Evolutionary conservation across 345 rosid species (phyloP).

Genomic region (Salix dunnii): DNA sequence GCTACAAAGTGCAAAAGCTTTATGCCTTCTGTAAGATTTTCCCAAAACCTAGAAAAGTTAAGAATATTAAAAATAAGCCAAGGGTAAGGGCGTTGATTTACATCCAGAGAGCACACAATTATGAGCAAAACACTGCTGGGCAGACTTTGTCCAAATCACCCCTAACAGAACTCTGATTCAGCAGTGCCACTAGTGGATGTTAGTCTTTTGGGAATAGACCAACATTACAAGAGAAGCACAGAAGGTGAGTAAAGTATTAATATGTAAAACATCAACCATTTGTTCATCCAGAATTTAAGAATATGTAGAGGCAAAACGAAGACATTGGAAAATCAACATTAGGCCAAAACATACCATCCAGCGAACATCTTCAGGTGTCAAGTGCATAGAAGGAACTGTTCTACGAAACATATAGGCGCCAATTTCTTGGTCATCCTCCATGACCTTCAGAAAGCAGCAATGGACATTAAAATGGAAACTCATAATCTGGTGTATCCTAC

Average conservation of each 20-base stretch:
- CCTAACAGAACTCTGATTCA: not conserved
- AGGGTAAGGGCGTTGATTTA: not conserved
- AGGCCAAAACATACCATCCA: slow-evolving; percentile 71
- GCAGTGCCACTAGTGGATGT: not conserved
- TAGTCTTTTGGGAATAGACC: not conserved
- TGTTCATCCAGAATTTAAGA: not conserved
- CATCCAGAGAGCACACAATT: not conserved
- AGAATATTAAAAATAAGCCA: not conserved
- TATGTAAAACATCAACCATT: not conserved
- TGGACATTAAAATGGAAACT: slow-evolving; percentile 10
- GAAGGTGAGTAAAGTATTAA: not conserved
- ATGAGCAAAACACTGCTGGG: not conserved
- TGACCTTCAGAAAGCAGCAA: slow-evolving; percentile 48
- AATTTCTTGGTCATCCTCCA: slow-evolving; percentile 94
- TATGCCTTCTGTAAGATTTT: too few species aligned
- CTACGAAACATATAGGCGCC: slow-evolving; percentile 93
- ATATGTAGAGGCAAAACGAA: not conserved
- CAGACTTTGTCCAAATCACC: not conserved
- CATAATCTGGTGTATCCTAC: not conserved
- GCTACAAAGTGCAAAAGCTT: not conserved
- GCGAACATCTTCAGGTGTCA: slow-evolving; percentile 89
- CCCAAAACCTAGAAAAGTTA: too few species aligned
- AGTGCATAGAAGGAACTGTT: slow-evolving; percentile 81
- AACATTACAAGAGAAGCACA: not conserved
- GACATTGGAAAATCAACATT: slow-evolving; percentile 2